Base-by-base conservation (phyloP, 768 basidiomycete species). In the Mycena sanguinolenta region DNA sequence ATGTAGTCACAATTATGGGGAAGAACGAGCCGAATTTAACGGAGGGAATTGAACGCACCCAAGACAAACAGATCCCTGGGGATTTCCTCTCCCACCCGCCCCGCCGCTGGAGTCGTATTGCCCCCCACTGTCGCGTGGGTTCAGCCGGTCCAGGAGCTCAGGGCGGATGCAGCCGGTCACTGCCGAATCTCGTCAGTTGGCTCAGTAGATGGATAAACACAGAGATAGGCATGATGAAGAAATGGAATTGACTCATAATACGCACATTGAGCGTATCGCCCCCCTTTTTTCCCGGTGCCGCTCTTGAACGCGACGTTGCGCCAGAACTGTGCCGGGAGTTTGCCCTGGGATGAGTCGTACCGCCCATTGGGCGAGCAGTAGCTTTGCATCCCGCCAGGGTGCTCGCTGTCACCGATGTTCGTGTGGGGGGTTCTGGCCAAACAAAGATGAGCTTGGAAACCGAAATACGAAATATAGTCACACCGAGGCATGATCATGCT, bases 91-190 rank as follows among this genome's bases (percentile, higher is more conserved):
- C n/a, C 87, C 87, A 28, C 80, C 82, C 2, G 69, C 78, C 5
- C 89, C 89, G 30, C 89, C 89, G 67, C 84, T 87, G 28, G 88
- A 89, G 75, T 89, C 88, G 73, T 90, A 90, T 73, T 90, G 87
- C 2, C 89, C 89, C 13, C 89, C 89, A 2, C 74, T 76, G 72
- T 90, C 89, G 55, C 78, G 75, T 1, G 83, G 76, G 72, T 88
- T 87, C 28, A 89, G 75, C 3, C 87, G 79, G 71, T 77, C 79
- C 32, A 88, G 77, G n/a, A 77, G 75, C 42, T 72, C 76, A 0
- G 88, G 84, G 21, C 81, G 77, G 59, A 90, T 89, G 69, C 89
- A 90, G 8, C 89, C 89, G 0, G 89, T 90, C 55, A 90, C 89
- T 34, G 25, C 34, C 55, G 34, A 34, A 57, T 38, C 58, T 12